Base-by-base conservation (phyloP, 2,329 filamentous ascomycete species). In the Aspergillus aculeatinus region DNA sequence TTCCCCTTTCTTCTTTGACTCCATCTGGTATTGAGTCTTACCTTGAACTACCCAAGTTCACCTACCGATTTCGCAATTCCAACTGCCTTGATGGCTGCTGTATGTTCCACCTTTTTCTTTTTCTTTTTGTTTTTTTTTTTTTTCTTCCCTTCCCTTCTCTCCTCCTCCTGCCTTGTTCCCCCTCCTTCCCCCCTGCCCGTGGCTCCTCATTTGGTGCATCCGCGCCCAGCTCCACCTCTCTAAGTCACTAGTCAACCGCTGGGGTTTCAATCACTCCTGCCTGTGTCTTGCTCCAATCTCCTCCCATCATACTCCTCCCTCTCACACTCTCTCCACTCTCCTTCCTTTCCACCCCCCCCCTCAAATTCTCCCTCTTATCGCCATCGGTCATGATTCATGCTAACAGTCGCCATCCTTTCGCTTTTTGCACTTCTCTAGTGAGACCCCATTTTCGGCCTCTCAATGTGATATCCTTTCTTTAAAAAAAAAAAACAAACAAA, bases 381-480 rank as follows among this genome's bases (percentile, higher is more conserved):
- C 65, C 16, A 16, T 51, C 57, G 53, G 59, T 60, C 57, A 64
- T 60, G 52, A 42, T 55, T 25, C 52, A 42, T 62, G 56, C 63
- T 65, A 57, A 60, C 63, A 21, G 21, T 51, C 29, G 25, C 51
- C 55, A 48, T 62, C 59, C 51, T 53, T 42, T 56, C 50, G 48
- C 48, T 31, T 47, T 57, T 52, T 56, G 55, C 44, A 27, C 31
- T 55, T 25, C 35, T 58, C 55, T 60, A 71, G 69, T 71, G 67
- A 65, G 63, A 70, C 62, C 48, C 65, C 67, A 70, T 68, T 63
- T 60, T 62, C 60, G 67, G 60, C 64, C 70, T 69, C 68, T 72
- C 66, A 64, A 72, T 72, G 68, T 70, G 69, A 71, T 63, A 63
- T 61, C 63, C 61, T 39, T 59, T 52, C 57, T 39, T 23, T 39